Base-by-base conservation (phyloP, 2,329 filamentous ascomycete species). In the Hypoxylon sp. region DNA sequence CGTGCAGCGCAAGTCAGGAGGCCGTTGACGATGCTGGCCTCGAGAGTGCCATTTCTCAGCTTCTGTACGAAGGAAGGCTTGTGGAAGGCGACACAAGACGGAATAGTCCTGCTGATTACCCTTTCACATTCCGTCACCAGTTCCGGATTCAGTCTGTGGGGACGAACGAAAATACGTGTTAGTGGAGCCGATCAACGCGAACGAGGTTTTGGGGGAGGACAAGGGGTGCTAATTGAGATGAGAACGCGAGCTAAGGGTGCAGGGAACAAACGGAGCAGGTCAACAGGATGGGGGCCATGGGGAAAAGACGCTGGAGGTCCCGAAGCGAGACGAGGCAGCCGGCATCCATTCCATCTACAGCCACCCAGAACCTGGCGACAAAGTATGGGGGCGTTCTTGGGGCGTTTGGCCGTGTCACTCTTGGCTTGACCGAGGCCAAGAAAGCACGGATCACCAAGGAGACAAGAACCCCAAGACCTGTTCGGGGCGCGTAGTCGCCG, bases 41-140 rank as follows among this genome's bases (percentile, higher is more conserved):
- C 86, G 32, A 88, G 80, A 2, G 81, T 80, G 20, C 80, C 82
- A 70, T 80, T 85, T 79, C 87, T 88, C 52, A 88, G 80, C 73
- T 87, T 86, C 76, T 87, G 84, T 32, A 88, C 75, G 75, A 88
- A 88, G 2, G 85, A 85, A 6, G 86, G 85, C 78, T 87, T 88
- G 79, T 88, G 86, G 74, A 88, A 88, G 72, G 85, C 86, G 42
- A 88, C 85, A 73, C 85, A 88, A 66, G 86, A 85, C 38, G 86
- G 86, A 70, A 88, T 82, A 12, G 85, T 87, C 79, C 87, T 88
- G 71, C 82, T 83, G 71, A 88, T 84, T 73, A 88, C 85, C 61
- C 85, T 82, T 77, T 88, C 86, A 75, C 85, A 87, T 77, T 88
- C 86, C 69, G 81, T 78, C 65, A 87, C 79, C 65, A 87, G 79